These are phyloP conservation scores for Vigna reflexopilosa DNA, from an alignment of 306 rosid genomes.

Conservation along the genomic window DNA sequence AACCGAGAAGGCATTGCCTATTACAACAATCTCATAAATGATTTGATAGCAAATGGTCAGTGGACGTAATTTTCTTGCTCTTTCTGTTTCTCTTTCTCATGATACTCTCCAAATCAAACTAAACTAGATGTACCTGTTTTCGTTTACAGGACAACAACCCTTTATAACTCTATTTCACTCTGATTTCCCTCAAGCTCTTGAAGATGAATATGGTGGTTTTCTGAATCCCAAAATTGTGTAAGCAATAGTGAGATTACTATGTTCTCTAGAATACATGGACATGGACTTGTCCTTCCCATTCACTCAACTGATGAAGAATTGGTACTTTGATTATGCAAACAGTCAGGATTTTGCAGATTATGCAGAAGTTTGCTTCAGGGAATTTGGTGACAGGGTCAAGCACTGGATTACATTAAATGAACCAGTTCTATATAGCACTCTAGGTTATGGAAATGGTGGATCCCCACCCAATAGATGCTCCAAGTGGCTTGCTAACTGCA, in stretches of 20 bases:
- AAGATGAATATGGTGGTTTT: slow-evolving; percentile 67
- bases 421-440: slow-evolving; percentile 50
- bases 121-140: background rate
- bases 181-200: slow-evolving; percentile 70
- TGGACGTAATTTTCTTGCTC: background rate
- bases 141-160: slow-evolving; percentile 57
- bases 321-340: slow-evolving; percentile 21
- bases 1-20: slow-evolving; percentile 61
- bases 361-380: slow-evolving; percentile 68
- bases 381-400: slow-evolving; percentile 78
- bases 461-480: slow-evolving; percentile 67
- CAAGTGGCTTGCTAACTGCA: slow-evolving; percentile 51
- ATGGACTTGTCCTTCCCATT: background rate
- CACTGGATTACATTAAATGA: slow-evolving; percentile 75
- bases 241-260: slow-evolving; percentile 33
- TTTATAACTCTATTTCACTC: slow-evolving; percentile 70
- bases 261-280: slow-evolving; percentile 3
- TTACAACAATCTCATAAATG: slow-evolving; percentile 73
- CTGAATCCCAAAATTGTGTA: slow-evolving; percentile 61
- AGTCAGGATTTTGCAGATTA: slow-evolving; percentile 62
- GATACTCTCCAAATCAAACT: slow-evolving; percentile 7
- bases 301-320: slow-evolving; percentile 25
- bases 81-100: background rate
- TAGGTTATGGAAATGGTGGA: slow-evolving; percentile 55
- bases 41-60: slow-evolving; percentile 58